These are phyloP conservation scores for Asterionellopsis glacialis DNA, from an alignment of 108 stramenopile species.

Conservation along the genomic window DNA sequence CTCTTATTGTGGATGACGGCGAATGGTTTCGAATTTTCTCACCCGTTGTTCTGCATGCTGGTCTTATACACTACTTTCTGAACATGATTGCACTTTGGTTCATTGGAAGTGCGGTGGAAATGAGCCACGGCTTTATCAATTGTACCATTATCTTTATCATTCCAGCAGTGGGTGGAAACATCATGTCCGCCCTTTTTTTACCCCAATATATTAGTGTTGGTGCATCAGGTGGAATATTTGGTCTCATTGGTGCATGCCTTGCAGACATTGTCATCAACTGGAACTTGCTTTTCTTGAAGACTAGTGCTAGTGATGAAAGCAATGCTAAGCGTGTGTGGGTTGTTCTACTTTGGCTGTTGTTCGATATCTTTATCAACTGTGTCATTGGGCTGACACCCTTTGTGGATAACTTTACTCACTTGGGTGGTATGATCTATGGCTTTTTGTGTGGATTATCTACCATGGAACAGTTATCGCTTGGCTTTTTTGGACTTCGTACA, in stretches of 20 bases:
- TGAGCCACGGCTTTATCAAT: conserved; percentile 69
- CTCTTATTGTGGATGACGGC: conserved; percentile 77
- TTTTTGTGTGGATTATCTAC: conserved; percentile 73
- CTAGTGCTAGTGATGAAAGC: conserved; percentile 37
- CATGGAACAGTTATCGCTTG: conserved; percentile 53
- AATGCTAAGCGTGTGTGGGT: conserved; percentile 32
- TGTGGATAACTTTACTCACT: conserved; percentile 85
- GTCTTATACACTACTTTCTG: conserved; percentile 89
- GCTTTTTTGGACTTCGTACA: conserved; percentile 59
- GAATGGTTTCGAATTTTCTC: conserved; percentile 86
- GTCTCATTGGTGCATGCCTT: conserved; percentile 81
- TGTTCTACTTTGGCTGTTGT: conserved; percentile 53
- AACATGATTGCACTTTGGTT: conserved; percentile 89
- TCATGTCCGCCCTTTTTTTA: conserved; percentile 84
- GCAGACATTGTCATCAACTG: conserved; percentile 91
- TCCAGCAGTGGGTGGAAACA: conserved; percentile 84
- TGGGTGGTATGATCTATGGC: conserved; percentile 85
- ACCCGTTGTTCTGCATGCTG: conserved; percentile 93
- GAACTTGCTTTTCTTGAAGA: conserved; percentile 67
- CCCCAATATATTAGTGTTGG: conserved; percentile 91
- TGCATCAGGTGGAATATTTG: conserved; percentile 93
- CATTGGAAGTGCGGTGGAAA: conserved; percentile 87
- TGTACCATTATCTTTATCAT: conserved; percentile 73
- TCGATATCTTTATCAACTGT: conserved; percentile 80
- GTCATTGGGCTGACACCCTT: conserved; percentile 80